Base-by-base conservation (phyloP, 805 yeast genomes). In the Lipomyces yamadae region DNA sequence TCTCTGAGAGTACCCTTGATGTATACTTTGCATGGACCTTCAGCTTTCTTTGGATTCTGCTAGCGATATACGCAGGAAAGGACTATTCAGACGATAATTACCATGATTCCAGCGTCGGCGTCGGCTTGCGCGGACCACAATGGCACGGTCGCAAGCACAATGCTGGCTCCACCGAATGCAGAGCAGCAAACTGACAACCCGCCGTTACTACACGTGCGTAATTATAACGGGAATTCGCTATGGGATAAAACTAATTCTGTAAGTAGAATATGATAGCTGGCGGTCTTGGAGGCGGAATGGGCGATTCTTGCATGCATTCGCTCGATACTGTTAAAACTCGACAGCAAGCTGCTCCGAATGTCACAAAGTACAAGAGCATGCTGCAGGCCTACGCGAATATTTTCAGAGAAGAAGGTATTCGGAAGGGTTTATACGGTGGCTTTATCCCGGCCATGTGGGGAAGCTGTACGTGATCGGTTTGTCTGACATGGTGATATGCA, bases 311-410 rank as follows among this genome's bases (percentile, higher is more conserved):
- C 37, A 95, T 95, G 98, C 98, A 95, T 78, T 93, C 98, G 0
- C 79, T 95, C 45, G 99, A 95, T 76, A 95, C 99, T 0, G 97
- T 95, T 39, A 95, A 95, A 76, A 95, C 99, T 1, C 83, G 99
- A 69, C 99, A 95, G 77, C 99, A 95, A 76, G 98, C 97, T n/a
- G 90, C 96, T 3, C 88, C 90, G 30, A 81, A 82, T 70, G 83
- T 83, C 29, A 70, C 80, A 5, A 89, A 91, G 76, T 94, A 94
- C 77, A 83, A 80, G 67, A 87, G 84, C 73, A 92, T 92, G 88
- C 73, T 88, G 7, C 84, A 86, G 10, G 97, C 98, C 0, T 92
- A 90, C 73, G 69, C 78, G 34, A 88, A 94, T 0, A 89, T 95
- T n/a, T 78, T 89, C 60, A 76, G 82, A 54, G 91, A 94, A 73